phyloP scores from a whole-genome alignment of 768 basidiomycete genomes.

The Podaxis mareebaensis region DNA sequence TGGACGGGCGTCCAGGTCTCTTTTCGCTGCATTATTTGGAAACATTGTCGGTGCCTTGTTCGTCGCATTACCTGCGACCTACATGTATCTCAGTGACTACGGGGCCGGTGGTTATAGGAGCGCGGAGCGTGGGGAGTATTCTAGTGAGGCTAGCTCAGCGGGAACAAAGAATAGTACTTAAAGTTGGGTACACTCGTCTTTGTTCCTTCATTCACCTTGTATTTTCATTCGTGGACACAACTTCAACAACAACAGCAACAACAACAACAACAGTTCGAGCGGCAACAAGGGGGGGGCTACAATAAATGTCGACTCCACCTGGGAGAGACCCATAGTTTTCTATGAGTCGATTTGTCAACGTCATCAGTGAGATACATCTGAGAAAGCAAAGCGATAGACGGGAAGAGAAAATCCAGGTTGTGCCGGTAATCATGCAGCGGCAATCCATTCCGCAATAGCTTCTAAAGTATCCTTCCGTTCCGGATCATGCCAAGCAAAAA shows the following conservation, averaged over 20 bases:
- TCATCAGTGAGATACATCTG: background rate
- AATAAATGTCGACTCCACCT: background rate
- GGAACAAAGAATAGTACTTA: constrained; percentile 12
- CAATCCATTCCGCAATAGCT: constrained; percentile 52
- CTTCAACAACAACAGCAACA: background rate
- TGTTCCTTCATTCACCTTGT: background rate
- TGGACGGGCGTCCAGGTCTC: constrained; percentile 38
- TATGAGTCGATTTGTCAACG: background rate
- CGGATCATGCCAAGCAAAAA: constrained; percentile 52
- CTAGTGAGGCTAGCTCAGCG: constrained; percentile 17
- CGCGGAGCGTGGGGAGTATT: constrained; percentile 38
- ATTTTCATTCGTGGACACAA: background rate
- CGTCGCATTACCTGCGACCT: constrained; percentile 63
- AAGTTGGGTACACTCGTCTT: too few species aligned
- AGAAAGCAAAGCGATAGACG: background rate
- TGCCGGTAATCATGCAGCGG: constrained; percentile 7
- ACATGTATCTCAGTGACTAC: constrained; percentile 58
- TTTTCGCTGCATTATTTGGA: constrained; percentile 66
- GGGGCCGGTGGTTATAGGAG: constrained; percentile 34
- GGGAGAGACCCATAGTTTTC: background rate
- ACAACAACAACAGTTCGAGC: background rate
- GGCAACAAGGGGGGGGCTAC: background rate
- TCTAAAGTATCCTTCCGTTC: constrained; percentile 49
- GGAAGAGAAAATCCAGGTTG: background rate
- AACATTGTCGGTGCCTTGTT: constrained; percentile 67